phyloP scores from a whole-genome alignment of 1,284 basidiomycete species.

The Meira miltonrushii region DNA sequence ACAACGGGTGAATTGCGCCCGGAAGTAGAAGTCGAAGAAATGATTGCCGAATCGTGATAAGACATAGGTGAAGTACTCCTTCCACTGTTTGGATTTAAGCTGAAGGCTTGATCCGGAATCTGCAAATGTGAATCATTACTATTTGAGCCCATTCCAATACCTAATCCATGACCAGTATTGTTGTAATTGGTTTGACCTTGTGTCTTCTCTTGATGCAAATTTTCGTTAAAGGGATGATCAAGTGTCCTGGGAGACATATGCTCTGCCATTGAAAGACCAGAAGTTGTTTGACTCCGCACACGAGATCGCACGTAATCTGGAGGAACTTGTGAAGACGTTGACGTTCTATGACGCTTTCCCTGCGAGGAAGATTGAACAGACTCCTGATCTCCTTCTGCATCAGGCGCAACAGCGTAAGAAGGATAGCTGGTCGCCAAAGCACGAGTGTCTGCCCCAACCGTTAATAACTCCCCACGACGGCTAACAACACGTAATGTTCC shows the following conservation, averaged over 20 bases:
- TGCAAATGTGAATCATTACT: slow-evolving; percentile 19
- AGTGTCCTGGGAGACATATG: neutral
- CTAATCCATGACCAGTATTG: slow-evolving; percentile 15
- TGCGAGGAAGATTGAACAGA: too few relatives aligned
- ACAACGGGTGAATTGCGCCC: slow-evolving; percentile 31
- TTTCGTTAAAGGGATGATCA: slow-evolving; percentile 40
- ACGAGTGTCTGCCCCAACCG: slow-evolving; percentile 14
- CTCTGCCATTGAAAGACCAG: neutral
- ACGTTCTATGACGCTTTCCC: too few relatives aligned
- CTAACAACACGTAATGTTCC: neutral
- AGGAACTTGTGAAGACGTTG: neutral
- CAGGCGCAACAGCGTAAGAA: slow-evolving; percentile 5
- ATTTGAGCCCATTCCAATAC: slow-evolving; percentile 9
- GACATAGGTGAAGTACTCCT: slow-evolving; percentile 27
- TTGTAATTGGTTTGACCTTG: slow-evolving; percentile 23
- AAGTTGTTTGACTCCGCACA: slow-evolving; percentile 38
- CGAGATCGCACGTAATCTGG: slow-evolving; percentile 23
- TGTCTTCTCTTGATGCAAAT: slow-evolving; percentile 57
- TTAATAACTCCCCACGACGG: too few relatives aligned
- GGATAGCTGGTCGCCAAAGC: slow-evolving; percentile 20
- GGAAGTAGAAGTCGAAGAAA: slow-evolving; percentile 13
- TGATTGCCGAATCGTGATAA: slow-evolving; percentile 21
- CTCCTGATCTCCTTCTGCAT: too few relatives aligned
- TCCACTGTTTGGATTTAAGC: slow-evolving; percentile 12
- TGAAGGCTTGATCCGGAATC: slow-evolving; percentile 29